Base-by-base conservation (phyloP, 768 basidiomycete genomes). In the Hemileccinum rubropunctum region DNA sequence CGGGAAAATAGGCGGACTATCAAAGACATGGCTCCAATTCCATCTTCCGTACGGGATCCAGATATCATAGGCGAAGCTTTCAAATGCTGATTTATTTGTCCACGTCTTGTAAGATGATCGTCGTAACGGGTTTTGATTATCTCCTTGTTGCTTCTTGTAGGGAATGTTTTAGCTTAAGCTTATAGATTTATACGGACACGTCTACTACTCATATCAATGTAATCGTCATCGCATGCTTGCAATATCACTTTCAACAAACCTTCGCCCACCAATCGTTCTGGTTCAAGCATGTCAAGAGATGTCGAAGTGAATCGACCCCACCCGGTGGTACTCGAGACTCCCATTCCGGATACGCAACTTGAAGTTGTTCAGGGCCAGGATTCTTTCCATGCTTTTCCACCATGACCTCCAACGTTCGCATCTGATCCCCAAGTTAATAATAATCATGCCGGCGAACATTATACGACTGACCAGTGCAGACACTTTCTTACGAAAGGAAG, bases 211-310 rank as follows among this genome's bases (percentile, higher is more conserved):
- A 47, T 51, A 45, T 23, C 42, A 49, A 50, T 54, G 51, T 50
- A 48, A 40, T 52, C 2, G 18, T 37, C 20, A 42, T 56, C 26
- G n/a, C 43, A 56, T 56, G 38, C 42, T 52, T 39, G 38, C 33
- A 42, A 50, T n/a, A 21, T 41, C 39, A 28, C 14, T 1, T 47
- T 46, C 28, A 43, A 18, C 15, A 21, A 7, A 18, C 33, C n/a
- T 28, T 50, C 18, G 53, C 62, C 85, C 84, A 86, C 82, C 82
- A 86, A 7, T 80, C 75, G 4, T 71, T 75, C 27, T 81, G 65
- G 56, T 80, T 80, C 32, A 85, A 60, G 30, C 76, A 73, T 15
- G 79, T 62, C 17, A 85, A 66, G 10, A 86, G 66, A 58, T 84
- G 76, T 48, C 77, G 72, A 47, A 86, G 62, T 18, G 79, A 74